Percentiles rank a stretch among this genome's conserved stretches.
Evolutionary conservation across 345 rosid species (phyloP).

Genomic region (Kernera saxatilis): DNA sequence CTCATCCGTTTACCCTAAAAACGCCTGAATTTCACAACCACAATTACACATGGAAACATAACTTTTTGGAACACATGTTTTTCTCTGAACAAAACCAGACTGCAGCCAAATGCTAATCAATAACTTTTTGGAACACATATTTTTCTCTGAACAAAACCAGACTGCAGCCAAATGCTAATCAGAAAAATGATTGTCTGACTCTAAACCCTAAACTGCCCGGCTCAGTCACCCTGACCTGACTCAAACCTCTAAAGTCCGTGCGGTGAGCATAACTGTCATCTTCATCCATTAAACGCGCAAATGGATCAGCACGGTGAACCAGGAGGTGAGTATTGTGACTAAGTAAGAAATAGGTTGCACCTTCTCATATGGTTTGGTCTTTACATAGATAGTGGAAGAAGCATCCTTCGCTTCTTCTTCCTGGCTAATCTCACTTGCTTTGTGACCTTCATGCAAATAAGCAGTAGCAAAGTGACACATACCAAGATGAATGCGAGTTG

Average conservation of each 20-base stretch:
- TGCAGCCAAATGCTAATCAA: slow-evolving; percentile 12
- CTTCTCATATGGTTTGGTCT: slow-evolving; percentile 5
- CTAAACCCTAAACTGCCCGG: slow-evolving; percentile 1
- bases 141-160: slow-evolving; percentile 6
- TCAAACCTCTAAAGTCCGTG: neutral
- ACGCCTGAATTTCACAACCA: slow-evolving; percentile 12
- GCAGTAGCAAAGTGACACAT: slow-evolving; percentile 70
- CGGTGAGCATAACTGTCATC: neutral
- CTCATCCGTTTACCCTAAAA: neutral
- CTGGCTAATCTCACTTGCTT: slow-evolving; percentile 81
- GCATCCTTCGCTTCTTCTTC: slow-evolving; percentile 97
- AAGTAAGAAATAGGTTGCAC: neutral
- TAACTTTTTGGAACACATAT: neutral
- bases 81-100: slow-evolving; percentile 5
- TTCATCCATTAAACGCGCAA: neutral
- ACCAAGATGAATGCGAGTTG: slow-evolving; percentile 74
- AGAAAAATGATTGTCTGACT: neutral
- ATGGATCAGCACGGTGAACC: neutral
- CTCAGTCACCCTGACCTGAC: slow-evolving; percentile 11
- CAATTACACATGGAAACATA: slow-evolving; percentile 17
- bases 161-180: slow-evolving; percentile 14
- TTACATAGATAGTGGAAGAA: slow-evolving; percentile 94
- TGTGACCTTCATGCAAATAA: slow-evolving; percentile 81
- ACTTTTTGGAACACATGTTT: slow-evolving; percentile 3
- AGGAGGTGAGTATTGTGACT: slow-evolving; percentile 9